Base-by-base conservation (phyloP, 306 rosid species). In the Begonia masoniana region DNA sequence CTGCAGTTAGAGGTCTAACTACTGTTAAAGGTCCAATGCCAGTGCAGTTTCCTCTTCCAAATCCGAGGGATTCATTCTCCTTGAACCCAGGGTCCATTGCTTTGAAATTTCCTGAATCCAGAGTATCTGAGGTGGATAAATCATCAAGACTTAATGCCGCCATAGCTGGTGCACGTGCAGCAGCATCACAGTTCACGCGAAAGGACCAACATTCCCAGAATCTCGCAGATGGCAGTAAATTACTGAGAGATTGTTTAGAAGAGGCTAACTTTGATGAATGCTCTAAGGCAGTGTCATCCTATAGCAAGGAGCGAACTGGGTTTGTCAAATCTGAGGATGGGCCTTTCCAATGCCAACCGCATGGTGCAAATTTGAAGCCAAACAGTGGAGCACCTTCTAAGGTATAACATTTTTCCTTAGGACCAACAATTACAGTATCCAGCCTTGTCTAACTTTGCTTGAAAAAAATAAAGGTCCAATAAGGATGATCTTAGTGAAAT, bases 1-100 rank as follows among this genome's bases (percentile, higher is more conserved):
- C 83, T 53, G 99, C 96, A 19, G 73, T 72, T 52, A 79, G 94
- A 72, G 96, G 96, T 60, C 80, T 91, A 26, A 61, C 77, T 15
- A 77, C 76, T 0, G 81, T 79, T 63, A 58, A 72, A 58, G 54
- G 78, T 69, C 93, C 94, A 9, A 66, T 81, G 51, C 75, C 80
- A 8, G 80, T 86, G 43, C 81, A 79, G 52, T 86, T 86, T 75
- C 84, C 78, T 2, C 80, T 86, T 81, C 96, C 93, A 45, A 67
- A 86, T 70, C 87, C 88, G 51, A 71, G 50, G 43, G 84, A 86
- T 62, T 76, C 66, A 36, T 77, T 69, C 59, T 91, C 96, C 41
- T 61, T 86, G 71, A 84, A 60, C 67, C 96, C 99, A 4, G 94
- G 94, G 26, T 67, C 81, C 51, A 61, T 83, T 12, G 56, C 74